phyloP scores from a whole-genome alignment of 106 monocot genomes.

The Acorus calamus region DNA sequence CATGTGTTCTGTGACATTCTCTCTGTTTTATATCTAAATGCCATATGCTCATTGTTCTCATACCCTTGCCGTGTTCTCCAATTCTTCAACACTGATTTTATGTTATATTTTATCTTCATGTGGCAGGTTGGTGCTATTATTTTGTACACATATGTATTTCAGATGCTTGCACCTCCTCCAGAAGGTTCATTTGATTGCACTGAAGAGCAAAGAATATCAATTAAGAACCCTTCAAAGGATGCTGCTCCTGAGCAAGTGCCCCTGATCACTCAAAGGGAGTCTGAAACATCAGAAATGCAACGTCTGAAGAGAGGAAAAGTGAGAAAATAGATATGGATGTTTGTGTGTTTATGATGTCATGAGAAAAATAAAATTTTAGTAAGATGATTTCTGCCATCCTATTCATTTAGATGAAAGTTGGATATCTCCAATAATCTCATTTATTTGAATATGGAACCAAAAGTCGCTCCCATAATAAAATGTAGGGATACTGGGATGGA shows the following conservation, averaged over 20 bases:
- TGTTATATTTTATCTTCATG: neutral
- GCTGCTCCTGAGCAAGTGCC: slow-evolving; percentile 41
- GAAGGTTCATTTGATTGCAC: slow-evolving; percentile 51
- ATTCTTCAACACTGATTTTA: neutral
- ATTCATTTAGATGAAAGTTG: too few species aligned
- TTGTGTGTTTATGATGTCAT: neutral
- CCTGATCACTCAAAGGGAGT: slow-evolving; percentile 26
- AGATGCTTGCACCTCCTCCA: slow-evolving; percentile 85
- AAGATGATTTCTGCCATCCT: too few species aligned
- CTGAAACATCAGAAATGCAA: slow-evolving; percentile 12
- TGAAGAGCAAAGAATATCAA: slow-evolving; percentile 50
- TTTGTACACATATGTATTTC: slow-evolving; percentile 93
- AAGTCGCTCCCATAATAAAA: neutral
- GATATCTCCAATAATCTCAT: too few species aligned
- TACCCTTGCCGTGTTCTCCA: neutral
- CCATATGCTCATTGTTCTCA: neutral
- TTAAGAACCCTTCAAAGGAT: slow-evolving; percentile 14
- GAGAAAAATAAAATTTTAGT: neutral
- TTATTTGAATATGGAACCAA: neutral
- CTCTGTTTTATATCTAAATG: too few species aligned
- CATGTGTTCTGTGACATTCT: too few species aligned
- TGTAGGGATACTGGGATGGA: too few species aligned
- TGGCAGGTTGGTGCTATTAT: slow-evolving; percentile 92
- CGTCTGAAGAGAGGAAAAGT: slow-evolving; percentile 39
- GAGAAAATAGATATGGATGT: neutral